Percentiles rank a stretch among this genome's conserved stretches.
Evolutionary conservation across 306 rosid species (phyloP).

Genomic region (Castanopsis chinensis): DNA sequence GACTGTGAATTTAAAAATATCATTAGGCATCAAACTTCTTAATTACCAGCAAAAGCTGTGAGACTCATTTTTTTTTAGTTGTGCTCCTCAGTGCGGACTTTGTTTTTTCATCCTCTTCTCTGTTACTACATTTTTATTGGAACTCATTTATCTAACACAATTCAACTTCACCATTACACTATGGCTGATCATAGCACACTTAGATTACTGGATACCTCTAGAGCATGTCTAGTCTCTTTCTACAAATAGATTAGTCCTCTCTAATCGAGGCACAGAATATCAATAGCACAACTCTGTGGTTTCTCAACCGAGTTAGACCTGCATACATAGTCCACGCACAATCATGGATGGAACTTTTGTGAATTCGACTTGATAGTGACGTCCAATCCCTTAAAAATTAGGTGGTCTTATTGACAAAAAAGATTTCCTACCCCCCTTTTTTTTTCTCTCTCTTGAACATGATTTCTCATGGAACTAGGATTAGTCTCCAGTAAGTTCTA

Average conservation of each 20-base stretch:
- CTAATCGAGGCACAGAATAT: background rate
- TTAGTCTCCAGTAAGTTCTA: background rate
- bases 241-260: background rate
- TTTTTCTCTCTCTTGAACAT: background rate
- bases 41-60: background rate
- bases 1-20: background rate
- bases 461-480: background rate
- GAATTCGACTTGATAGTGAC: background rate
- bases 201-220: background rate
- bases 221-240: background rate
- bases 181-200: background rate
- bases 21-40: background rate
- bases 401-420: background rate
- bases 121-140: background rate
- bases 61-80: background rate
- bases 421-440: background rate
- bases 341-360: background rate
- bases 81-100: background rate
- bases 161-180: slow-evolving; percentile 2
- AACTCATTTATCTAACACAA: background rate
- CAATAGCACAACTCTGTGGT: background rate
- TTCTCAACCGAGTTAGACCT: background rate
- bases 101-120: background rate
- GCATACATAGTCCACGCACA: background rate
- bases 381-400: background rate